These are phyloP conservation scores for Spergularia azorica DNA, from an alignment of 179 eudicot species.

Conservation along the genomic window DNA sequence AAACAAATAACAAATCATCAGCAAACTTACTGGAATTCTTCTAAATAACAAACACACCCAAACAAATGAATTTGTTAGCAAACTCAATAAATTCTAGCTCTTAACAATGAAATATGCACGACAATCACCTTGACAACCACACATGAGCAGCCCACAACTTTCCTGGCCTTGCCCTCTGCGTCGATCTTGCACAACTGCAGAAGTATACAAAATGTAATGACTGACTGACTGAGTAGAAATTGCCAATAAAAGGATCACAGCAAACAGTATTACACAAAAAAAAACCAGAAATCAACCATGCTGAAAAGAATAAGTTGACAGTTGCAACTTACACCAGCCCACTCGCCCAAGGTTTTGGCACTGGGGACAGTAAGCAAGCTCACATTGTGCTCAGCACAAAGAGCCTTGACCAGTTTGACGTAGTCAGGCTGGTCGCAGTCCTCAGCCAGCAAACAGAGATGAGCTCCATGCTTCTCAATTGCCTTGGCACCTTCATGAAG, in stretches of 20 bases:
- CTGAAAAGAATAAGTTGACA: neutral
- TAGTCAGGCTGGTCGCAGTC: conserved; percentile 53
- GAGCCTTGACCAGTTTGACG: conserved; percentile 45
- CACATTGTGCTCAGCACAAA: conserved; percentile 52
- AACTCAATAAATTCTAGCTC: neutral
- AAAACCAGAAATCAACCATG: neutral
- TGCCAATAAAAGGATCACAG: no score
- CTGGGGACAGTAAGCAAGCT: conserved; percentile 42
- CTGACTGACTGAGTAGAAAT: neutral
- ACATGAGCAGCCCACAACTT: conserved; percentile 51
- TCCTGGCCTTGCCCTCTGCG: conserved; percentile 50
- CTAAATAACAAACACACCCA: no score
- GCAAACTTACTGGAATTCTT: no score
- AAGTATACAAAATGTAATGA: neutral
- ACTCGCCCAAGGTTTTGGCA: conserved; percentile 50
- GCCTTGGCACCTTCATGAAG: conserved; percentile 48
- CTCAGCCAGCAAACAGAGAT: conserved; percentile 50
- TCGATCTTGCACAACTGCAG: conserved; percentile 48
- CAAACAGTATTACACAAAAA: neutral
- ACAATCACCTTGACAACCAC: conserved; percentile 40
- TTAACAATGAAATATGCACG: neutral
- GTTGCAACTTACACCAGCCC: conserved; percentile 46
- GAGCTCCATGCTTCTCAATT: conserved; percentile 54
- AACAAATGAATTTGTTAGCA: neutral
- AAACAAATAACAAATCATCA: neutral